Evolutionary conservation across 176 grass and related monocot species (phyloP).

Genomic region (Pontederia crassipes): DNA sequence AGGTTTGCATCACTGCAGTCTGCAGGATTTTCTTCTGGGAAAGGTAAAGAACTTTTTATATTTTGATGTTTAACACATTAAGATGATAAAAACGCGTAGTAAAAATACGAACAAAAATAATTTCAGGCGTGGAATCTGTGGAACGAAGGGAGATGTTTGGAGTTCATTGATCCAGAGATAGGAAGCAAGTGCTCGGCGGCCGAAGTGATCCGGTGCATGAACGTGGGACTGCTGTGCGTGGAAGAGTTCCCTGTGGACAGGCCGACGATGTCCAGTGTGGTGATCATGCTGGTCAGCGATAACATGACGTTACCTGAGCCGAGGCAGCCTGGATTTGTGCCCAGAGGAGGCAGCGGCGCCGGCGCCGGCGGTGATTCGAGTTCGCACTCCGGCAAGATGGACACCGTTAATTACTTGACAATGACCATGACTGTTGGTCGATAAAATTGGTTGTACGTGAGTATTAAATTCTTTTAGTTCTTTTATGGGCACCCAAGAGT

Average conservation of each 20-base stretch:
- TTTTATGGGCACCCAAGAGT: too few relatives aligned
- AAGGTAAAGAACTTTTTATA: background rate
- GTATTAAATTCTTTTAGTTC: too few relatives aligned
- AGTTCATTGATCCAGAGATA: slow-evolving; percentile 3
- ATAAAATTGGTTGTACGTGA: too few relatives aligned
- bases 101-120: background rate
- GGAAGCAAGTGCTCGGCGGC: background rate
- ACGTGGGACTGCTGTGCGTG: slow-evolving; percentile 3
- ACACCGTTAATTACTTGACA: too few relatives aligned
- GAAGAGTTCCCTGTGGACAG: slow-evolving; percentile 3
- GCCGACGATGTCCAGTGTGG: slow-evolving; percentile 4
- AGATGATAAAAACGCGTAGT: too few relatives aligned
- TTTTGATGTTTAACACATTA: background rate
- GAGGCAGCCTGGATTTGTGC: background rate
- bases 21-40: background rate
- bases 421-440: too few relatives aligned
- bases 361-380: too few relatives aligned
- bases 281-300: background rate
- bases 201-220: slow-evolving; percentile 2
- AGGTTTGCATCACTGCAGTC: background rate
- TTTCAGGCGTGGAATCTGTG: slow-evolving; percentile 10
- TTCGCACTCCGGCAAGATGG: too few relatives aligned
- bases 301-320: background rate
- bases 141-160: background rate
- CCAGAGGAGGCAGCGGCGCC: too few relatives aligned